Evolutionary conservation across 1,139 yeast species (phyloP).

Genomic region (Meyerozyma sp.): DNA sequence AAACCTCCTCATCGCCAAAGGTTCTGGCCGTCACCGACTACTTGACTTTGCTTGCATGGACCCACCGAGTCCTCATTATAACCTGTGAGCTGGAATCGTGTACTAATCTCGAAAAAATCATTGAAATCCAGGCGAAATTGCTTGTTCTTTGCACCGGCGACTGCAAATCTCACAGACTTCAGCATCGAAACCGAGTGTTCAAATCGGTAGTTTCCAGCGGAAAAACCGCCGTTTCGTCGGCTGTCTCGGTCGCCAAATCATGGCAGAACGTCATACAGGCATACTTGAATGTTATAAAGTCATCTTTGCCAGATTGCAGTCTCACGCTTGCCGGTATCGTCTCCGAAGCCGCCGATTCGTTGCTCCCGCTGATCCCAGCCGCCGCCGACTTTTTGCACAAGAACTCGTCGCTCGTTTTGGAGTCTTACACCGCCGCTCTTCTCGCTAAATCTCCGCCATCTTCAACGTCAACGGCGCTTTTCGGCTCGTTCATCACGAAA

Average conservation of each 20-base stretch:
- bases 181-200: slow-evolving; percentile 37
- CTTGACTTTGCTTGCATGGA: slow-evolving; percentile 56
- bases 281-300: slow-evolving; percentile 4
- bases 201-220: slow-evolving; percentile 37
- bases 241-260: background rate
- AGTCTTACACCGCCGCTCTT: slow-evolving; percentile 25
- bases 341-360: slow-evolving; percentile 30
- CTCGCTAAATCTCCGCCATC: slow-evolving; percentile 39
- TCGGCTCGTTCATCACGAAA: slow-evolving; percentile 38
- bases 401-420: background rate
- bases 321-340: slow-evolving; percentile 33
- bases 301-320: slow-evolving; percentile 6
- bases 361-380: slow-evolving; percentile 37
- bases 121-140: slow-evolving; percentile 18
- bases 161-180: background rate
- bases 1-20: slow-evolving; percentile 22
- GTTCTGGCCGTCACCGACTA: slow-evolving; percentile 50
- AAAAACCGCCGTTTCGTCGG: slow-evolving; percentile 7
- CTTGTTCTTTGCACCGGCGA: slow-evolving; percentile 7
- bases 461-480: slow-evolving; percentile 9
- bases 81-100: slow-evolving; percentile 9
- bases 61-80: slow-evolving; percentile 27
- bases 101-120: slow-evolving; percentile 8
- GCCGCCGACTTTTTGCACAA: slow-evolving; percentile 24
- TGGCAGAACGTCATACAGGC: background rate